Conservation (phyloP, 1,284 basidiomycete genomes). For the Ustilago esculenta region DNA sequence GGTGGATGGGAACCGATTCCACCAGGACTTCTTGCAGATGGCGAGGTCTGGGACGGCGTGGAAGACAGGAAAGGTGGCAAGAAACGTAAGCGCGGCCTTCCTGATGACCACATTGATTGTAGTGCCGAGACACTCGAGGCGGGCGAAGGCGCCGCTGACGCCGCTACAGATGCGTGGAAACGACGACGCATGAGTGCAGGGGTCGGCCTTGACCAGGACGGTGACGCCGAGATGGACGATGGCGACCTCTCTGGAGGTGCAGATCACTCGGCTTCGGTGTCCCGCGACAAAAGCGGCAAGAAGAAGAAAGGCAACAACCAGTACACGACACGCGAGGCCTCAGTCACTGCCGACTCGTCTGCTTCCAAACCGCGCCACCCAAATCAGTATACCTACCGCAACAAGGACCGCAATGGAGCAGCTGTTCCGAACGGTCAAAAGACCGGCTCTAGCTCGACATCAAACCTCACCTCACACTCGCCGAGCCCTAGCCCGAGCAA, state of each 20-base stretch:
- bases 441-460: constrained; percentile 35
- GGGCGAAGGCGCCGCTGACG: constrained; percentile 22
- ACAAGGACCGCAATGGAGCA: constrained; percentile 64
- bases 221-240: constrained; percentile 37
- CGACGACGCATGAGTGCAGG: constrained; percentile 50
- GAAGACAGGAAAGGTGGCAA: constrained; percentile 41
- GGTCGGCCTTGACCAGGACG: constrained; percentile 19
- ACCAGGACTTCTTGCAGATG: constrained; percentile 59
- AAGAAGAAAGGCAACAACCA: constrained; percentile 51
- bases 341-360: constrained; percentile 25
- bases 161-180: constrained; percentile 40
- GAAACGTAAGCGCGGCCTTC: constrained; percentile 55
- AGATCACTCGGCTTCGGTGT: constrained; percentile 1
- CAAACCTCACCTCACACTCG: constrained; percentile 49
- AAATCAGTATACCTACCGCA: constrained; percentile 74
- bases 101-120: constrained; percentile 37
- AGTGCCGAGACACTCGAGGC: constrained; percentile 17
- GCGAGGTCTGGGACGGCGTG: constrained; percentile 66
- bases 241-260: constrained; percentile 16
- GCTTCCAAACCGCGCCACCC: constrained; percentile 67
- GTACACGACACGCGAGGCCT: constrained; percentile 34
- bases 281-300: constrained; percentile 38
- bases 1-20: constrained; percentile 81
- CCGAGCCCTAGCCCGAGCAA: constrained; percentile 59
- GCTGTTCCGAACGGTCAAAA: constrained; percentile 27